phyloP scores from a whole-genome alignment of 2,329 filamentous ascomycete genomes.

The Aspergillus thermomutatus region DNA sequence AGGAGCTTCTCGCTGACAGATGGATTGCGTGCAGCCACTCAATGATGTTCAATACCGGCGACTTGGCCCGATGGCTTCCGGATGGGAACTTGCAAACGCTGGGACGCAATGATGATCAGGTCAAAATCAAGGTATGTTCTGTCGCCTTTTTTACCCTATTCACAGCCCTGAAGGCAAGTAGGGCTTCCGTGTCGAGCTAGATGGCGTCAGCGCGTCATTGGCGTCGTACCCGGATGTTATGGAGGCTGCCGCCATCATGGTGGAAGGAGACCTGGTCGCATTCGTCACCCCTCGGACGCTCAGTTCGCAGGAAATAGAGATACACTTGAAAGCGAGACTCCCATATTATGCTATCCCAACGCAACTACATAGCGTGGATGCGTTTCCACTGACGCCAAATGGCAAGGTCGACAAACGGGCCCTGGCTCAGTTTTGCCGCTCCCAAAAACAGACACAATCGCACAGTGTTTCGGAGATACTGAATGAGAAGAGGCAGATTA shows the following conservation, averaged over 20 bases:
- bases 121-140: slow-evolving; percentile 4
- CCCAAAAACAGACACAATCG: not conserved
- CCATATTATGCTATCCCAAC: slow-evolving; percentile 9
- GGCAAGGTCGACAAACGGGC: slow-evolving; percentile 9
- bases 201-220: slow-evolving; percentile 7
- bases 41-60: slow-evolving; percentile 11
- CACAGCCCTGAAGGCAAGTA: not conserved
- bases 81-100: slow-evolving; percentile 6
- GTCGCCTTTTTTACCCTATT: not conserved
- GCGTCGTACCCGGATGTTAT: slow-evolving; percentile 2
- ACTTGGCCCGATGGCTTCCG: slow-evolving; percentile 7
- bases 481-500: not conserved
- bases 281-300: slow-evolving; percentile 2
- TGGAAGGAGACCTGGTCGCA: slow-evolving; percentile 3
- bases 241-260: slow-evolving; percentile 3
- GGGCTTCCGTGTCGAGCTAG: slow-evolving; percentile 10
- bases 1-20: not conserved
- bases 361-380: not conserved
- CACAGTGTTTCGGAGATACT: not conserved
- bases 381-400: slow-evolving; percentile 6
- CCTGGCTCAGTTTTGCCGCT: not conserved
- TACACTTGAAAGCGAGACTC: not conserved
- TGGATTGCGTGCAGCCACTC: not conserved
- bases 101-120: slow-evolving; percentile 9
- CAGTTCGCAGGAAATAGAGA: not conserved